These are phyloP conservation scores for Phoma herbarum DNA, from an alignment of 2,329 filamentous ascomycete species.

Conservation along the genomic window DNA sequence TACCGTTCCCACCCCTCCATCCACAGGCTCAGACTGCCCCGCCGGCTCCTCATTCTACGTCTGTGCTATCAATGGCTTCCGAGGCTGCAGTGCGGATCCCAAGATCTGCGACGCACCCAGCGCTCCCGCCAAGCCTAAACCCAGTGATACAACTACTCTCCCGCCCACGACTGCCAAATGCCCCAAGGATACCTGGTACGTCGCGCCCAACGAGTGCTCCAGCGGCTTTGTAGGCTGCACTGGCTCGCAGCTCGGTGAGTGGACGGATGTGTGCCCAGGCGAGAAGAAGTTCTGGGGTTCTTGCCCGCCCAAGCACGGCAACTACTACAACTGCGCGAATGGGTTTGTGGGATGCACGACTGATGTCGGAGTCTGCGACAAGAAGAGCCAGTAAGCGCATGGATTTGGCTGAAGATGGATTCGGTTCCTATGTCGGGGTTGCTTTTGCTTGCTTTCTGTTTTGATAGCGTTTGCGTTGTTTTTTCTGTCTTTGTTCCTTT, in stretches of 20 bases:
- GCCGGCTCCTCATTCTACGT: background rate
- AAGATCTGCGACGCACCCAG: background rate
- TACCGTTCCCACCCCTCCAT: background rate
- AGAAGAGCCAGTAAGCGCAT: no score
- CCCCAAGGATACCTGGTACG: slow-evolving; percentile 1
- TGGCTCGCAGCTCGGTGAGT: background rate
- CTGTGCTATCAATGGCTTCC: slow-evolving; percentile 5
- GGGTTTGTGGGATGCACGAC: slow-evolving; percentile 2
- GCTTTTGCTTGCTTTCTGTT: no score
- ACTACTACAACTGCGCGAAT: slow-evolving; percentile 1
- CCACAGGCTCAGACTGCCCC: background rate
- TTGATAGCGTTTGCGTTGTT: no score
- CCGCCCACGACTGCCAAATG: background rate
- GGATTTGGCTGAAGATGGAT: no score
- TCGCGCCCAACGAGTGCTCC: background rate
- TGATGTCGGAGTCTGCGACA: background rate
- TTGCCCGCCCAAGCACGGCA: background rate
- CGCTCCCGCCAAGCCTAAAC: background rate
- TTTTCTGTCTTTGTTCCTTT: no score
- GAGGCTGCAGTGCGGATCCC: background rate
- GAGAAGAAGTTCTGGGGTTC: slow-evolving; percentile 1
- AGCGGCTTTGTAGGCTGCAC: slow-evolving; percentile 5
- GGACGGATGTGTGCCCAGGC: background rate
- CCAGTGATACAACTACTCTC: background rate
- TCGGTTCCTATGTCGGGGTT: no score